Evolutionary conservation across 179 eudicot species (phyloP).

Genomic region (Drosera spatulata): DNA sequence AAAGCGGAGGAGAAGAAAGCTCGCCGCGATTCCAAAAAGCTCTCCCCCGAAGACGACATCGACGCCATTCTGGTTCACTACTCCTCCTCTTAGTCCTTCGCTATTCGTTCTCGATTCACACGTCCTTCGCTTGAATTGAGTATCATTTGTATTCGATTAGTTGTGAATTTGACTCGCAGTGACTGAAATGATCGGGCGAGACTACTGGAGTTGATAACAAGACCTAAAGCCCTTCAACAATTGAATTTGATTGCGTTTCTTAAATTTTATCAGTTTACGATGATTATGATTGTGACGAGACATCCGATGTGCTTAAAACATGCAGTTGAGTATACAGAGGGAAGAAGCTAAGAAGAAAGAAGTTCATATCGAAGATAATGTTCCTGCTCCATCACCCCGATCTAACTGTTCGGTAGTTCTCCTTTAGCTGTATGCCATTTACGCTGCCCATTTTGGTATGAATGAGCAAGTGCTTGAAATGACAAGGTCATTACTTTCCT

Average conservation of each 20-base stretch:
- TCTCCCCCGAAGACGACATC: slow-evolving; percentile 94
- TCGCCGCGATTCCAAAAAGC: slow-evolving; percentile 73
- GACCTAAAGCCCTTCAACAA: neutral
- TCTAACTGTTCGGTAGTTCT: slow-evolving; percentile 78
- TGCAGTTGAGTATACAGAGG: slow-evolving; percentile 80
- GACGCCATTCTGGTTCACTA: slow-evolving; percentile 87
- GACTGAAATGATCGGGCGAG: no score
- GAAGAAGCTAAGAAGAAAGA: slow-evolving; percentile 99
- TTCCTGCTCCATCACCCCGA: slow-evolving; percentile 81
- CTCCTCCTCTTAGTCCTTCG: neutral
- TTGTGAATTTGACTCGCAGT: no score
- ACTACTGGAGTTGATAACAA: no score
- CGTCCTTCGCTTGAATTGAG: neutral
- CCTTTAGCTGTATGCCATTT: neutral
- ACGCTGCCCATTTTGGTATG: slow-evolving; percentile 1
- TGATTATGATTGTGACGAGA: no score
- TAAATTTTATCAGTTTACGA: no score
- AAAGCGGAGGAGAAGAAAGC: slow-evolving; percentile 81
- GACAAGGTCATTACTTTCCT: neutral
- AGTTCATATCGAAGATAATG: slow-evolving; percentile 83
- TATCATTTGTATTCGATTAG: neutral
- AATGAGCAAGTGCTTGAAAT: neutral
- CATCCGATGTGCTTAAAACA: slow-evolving; percentile 6
- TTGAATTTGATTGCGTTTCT: neutral
- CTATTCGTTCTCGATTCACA: neutral